Evolutionary conservation across 1,284 basidiomycete genomes (phyloP).

Genomic region (Microbotryomycetes sp.): DNA sequence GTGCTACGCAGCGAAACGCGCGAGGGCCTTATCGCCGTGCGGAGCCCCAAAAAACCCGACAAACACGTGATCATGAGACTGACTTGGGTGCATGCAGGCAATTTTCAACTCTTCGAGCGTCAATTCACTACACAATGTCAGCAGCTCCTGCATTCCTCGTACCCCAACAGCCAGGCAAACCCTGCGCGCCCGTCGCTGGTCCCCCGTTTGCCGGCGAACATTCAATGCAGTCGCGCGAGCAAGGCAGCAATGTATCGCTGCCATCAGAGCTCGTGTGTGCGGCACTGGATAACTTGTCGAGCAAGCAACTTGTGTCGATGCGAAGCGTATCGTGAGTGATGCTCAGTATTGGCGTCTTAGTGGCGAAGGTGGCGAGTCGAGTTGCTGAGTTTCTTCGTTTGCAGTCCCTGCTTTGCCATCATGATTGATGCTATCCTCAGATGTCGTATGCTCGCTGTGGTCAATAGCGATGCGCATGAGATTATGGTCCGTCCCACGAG

Average conservation of each 20-base stretch:
- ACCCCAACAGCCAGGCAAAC: too few species aligned
- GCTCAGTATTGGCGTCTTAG: neutral
- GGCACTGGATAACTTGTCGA: constrained; percentile 6
- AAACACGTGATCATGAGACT: too few species aligned
- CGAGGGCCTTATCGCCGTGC: too few species aligned
- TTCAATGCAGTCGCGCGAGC: too few species aligned
- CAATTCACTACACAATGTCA: too few species aligned
- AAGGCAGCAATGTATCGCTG: constrained; percentile 5
- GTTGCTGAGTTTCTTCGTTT: neutral
- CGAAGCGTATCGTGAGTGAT: constrained; percentile 13
- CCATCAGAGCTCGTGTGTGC: constrained; percentile 12
- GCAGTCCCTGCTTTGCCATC: constrained; percentile 8
- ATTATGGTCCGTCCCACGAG: constrained; percentile 2
- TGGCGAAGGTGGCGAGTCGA: neutral
- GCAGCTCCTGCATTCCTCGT: too few species aligned
- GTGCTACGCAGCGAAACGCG: too few species aligned
- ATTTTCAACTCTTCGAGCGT: too few species aligned
- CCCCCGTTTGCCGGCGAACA: too few species aligned
- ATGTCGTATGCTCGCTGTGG: constrained; percentile 5
- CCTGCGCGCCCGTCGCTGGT: too few species aligned
- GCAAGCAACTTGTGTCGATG: constrained; percentile 1
- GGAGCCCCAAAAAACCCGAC: too few species aligned
- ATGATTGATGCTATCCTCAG: constrained; percentile 16
- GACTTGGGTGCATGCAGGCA: too few species aligned
- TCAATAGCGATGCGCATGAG: neutral